Evolutionary conservation across 1,284 basidiomycete species (phyloP).

Genomic region (Tremellales sp.): DNA sequence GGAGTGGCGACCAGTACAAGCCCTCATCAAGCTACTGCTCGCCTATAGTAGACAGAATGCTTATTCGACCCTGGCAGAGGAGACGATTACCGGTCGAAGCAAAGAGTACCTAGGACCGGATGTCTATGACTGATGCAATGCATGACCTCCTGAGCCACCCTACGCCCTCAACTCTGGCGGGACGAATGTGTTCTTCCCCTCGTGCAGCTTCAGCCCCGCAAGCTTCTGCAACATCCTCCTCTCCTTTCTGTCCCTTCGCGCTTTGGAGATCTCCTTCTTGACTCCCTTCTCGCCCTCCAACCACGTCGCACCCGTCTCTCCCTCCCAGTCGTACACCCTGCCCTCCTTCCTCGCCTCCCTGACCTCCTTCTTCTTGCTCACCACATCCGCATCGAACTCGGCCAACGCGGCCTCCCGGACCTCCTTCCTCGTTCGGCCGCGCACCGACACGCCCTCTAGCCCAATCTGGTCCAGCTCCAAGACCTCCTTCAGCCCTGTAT

Average conservation of each 20-base stretch:
- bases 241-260: constrained; percentile 22
- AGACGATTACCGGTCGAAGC: too few relatives aligned
- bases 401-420: constrained; percentile 37
- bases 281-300: constrained; percentile 23
- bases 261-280: constrained; percentile 19
- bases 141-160: too few relatives aligned
- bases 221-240: constrained; percentile 20
- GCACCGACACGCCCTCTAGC: constrained; percentile 37
- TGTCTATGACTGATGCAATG: too few relatives aligned
- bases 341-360: constrained; percentile 19
- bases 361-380: constrained; percentile 18
- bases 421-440: constrained; percentile 37
- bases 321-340: constrained; percentile 23
- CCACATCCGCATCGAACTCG: constrained; percentile 30
- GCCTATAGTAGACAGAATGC: too few relatives aligned
- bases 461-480: constrained; percentile 25
- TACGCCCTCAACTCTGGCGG: constrained; percentile 29
- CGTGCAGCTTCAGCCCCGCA: constrained; percentile 18
- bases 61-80: too few relatives aligned
- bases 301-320: constrained; percentile 36
- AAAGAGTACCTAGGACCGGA: too few relatives aligned
- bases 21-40: too few relatives aligned
- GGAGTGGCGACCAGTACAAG: too few relatives aligned
- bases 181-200: constrained; percentile 31
- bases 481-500: constrained; percentile 29